These are phyloP conservation scores for Tolypocladium sp. DNA, from an alignment of 2,329 filamentous ascomycete genomes.

Conservation along the genomic window DNA sequence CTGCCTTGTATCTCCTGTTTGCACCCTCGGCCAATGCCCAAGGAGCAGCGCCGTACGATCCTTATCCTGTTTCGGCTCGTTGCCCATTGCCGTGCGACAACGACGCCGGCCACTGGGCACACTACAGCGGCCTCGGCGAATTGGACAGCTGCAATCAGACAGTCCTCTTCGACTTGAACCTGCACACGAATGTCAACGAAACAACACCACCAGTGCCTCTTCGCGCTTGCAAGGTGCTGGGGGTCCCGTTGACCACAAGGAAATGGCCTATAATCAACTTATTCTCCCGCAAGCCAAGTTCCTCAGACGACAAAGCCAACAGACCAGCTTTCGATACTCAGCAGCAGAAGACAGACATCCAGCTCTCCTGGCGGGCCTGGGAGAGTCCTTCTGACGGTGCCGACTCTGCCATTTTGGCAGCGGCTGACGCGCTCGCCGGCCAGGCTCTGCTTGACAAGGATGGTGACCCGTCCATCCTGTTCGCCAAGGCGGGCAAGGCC, in stretches of 20 bases:
- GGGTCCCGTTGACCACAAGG: background rate
- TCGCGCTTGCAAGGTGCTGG: background rate
- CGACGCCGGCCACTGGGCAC: background rate
- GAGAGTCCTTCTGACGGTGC: background rate
- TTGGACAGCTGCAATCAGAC: background rate
- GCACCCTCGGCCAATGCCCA: background rate
- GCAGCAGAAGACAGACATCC: background rate
- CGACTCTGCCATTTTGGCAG: background rate
- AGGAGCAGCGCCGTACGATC: background rate
- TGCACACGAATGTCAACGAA: background rate
- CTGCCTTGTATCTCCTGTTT: background rate
- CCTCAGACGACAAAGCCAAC: background rate
- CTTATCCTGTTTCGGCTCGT: background rate
- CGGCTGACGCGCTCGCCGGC: background rate
- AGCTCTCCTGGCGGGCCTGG: background rate
- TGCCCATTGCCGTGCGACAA: background rate
- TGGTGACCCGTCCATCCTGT: background rate
- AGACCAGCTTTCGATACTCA: background rate
- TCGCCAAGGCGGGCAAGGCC: background rate
- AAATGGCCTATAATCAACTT: background rate
- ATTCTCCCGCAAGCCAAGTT: background rate
- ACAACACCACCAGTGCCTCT: background rate
- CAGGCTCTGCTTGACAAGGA: background rate
- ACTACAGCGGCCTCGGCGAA: background rate
- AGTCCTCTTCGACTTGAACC: background rate